Percentiles rank a stretch among this genome's conserved stretches.
Conservation (phyloP, 2,329 filamentous ascomycete genomes). For the Cytospora chrysosperma region DNA sequence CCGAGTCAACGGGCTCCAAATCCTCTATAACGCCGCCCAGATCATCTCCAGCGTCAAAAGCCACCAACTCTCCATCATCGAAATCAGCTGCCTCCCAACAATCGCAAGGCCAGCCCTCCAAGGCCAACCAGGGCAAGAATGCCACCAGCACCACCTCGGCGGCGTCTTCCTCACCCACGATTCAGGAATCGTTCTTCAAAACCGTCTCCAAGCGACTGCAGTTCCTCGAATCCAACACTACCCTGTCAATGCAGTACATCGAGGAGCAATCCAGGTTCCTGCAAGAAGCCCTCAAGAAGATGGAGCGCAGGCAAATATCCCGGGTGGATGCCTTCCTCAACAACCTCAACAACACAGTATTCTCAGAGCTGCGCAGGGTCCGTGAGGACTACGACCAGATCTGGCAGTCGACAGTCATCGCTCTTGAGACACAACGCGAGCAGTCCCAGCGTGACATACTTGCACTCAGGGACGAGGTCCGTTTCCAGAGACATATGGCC, state of each 20-base stretch:
- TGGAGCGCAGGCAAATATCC: slow-evolving; percentile 83
- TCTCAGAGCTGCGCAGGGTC: slow-evolving; percentile 74
- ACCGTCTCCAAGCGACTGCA: slow-evolving; percentile 90
- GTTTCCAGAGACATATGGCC: slow-evolving; percentile 85
- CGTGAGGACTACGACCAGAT: slow-evolving; percentile 90
- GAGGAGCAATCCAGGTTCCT: slow-evolving; percentile 92
- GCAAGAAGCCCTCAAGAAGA: slow-evolving; percentile 79
- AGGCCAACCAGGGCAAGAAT: slow-evolving; percentile 14
- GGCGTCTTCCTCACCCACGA: slow-evolving; percentile 64
- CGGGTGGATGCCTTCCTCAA: slow-evolving; percentile 81
- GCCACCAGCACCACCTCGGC: slow-evolving; percentile 20
- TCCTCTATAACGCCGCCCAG: slow-evolving; percentile 17
- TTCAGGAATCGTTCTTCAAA: slow-evolving; percentile 98
- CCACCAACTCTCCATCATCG: background rate
- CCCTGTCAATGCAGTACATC: slow-evolving; percentile 90
- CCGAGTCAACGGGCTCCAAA: background rate
- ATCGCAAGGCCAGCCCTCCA: slow-evolving; percentile 8
- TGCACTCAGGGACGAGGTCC: slow-evolving; percentile 89
- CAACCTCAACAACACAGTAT: slow-evolving; percentile 81
- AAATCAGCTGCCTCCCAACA: slow-evolving; percentile 8
- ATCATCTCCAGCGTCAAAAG: slow-evolving; percentile 7
- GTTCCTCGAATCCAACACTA: slow-evolving; percentile 88
- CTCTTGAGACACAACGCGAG: slow-evolving; percentile 84
- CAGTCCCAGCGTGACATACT: slow-evolving; percentile 80
- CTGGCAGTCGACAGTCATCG: slow-evolving; percentile 93